Conservation (phyloP, 2,329 filamentous ascomycete species). For the Aspergillus tanneri region DNA sequence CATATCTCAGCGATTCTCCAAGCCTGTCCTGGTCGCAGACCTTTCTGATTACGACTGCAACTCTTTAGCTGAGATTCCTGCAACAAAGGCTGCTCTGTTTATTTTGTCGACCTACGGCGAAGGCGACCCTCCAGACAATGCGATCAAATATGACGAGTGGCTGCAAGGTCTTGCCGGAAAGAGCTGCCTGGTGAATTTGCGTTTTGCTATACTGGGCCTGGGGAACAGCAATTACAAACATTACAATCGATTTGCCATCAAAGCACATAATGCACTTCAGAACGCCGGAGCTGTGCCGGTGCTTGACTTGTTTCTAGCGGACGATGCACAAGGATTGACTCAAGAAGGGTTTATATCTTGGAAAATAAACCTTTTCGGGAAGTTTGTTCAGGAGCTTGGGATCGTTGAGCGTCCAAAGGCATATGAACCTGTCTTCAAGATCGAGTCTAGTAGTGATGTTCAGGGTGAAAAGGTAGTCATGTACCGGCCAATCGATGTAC, state of each 20-base stretch:
- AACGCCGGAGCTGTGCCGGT: conserved; percentile 75
- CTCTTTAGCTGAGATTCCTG: conserved; percentile 76
- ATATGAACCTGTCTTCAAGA: conserved; percentile 86
- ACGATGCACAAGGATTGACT: conserved; percentile 91
- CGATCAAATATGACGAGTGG: conserved; percentile 84
- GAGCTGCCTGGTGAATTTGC: conserved; percentile 63
- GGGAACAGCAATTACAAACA: conserved; percentile 98
- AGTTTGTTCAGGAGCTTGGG: conserved; percentile 71
- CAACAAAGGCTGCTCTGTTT: conserved; percentile 83
- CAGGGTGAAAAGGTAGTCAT: too few relatives aligned
- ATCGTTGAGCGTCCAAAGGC: conserved; percentile 85
- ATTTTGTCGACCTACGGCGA: conserved; percentile 92
- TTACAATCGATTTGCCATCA: conserved; percentile 93
- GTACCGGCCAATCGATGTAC: too few relatives aligned
- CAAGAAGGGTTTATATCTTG: conserved; percentile 94
- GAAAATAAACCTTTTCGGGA: conserved; percentile 92
- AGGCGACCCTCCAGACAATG: conserved; percentile 93
- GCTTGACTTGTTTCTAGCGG: conserved; percentile 80
- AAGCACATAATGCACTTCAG: conserved; percentile 71
- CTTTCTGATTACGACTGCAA: conserved; percentile 91
- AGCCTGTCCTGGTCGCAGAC: conserved; percentile 91
- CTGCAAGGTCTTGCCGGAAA: conserved; percentile 76
- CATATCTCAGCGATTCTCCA: conserved; percentile 83
- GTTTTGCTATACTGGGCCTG: conserved; percentile 85
- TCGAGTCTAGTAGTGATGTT: too few relatives aligned